Base-by-base conservation (phyloP, 805 yeast genomes). In the Scheffersomyces amazonensis region DNA sequence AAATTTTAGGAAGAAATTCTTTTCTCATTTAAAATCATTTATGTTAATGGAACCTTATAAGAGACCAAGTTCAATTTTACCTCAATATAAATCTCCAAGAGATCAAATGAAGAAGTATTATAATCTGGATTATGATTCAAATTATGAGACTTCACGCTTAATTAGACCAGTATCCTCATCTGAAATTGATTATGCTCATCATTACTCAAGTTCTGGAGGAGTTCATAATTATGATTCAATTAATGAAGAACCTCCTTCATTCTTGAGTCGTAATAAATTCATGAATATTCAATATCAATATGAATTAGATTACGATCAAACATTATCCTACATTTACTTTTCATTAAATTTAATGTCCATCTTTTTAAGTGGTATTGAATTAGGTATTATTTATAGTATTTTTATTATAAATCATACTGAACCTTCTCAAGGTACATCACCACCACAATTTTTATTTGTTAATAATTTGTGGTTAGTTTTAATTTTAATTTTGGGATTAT, bases 351-450 rank as follows among this genome's bases (percentile, higher is more conserved):
- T 64, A 31, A 49, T 60, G n/a, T 54, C 68, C 20, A 45, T 62
- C 3, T 66, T 68, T 44, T 56, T 67, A 17, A 56, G 68, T 5
- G 69, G 71, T 7, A 56, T 68, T 15, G 68, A 64, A 39, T 47
- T 66, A 18, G 74, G 73, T 5, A 64, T 68, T 23, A 53, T 67
- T 9, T 63, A 59, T 42, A 56, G 64, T 13, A 51, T 68, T 15
- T 30, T 50, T 13, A 27, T 27, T 5, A 27, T 27, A 8, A 27
- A 15, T 27, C 28, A 24, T 24, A 10, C 28, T 24, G 48, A 53
- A 22, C 44, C 55, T 17, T 50, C 54, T 15, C 45, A 46, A n/a
- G 49, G 46, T 6, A 50, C 49, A 22, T 43, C 30, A 13, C 16
- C 16, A 6, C 17, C 60, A 8, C 50, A 50, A 35, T 57, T 66